Percentiles rank a stretch among this genome's conserved stretches.
Conservation (phyloP, 208 protist species). For the Phytomonas sp. region DNA sequence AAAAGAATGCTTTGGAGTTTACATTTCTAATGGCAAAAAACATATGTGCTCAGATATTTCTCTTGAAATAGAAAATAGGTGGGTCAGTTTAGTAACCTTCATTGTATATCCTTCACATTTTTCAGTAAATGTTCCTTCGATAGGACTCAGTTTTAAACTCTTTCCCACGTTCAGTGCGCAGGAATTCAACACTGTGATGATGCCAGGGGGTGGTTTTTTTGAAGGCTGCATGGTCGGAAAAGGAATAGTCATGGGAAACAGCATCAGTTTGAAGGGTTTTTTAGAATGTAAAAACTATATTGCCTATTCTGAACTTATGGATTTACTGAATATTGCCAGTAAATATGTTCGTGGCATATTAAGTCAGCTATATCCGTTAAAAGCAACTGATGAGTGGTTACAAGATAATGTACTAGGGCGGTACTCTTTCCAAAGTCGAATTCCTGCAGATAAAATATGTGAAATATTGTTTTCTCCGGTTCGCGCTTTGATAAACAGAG, state of each 20-base stretch:
- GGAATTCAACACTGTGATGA: constrained; percentile 39
- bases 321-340: constrained; percentile 34
- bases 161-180: constrained; percentile 27
- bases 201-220: constrained; percentile 34
- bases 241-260: constrained; percentile 14
- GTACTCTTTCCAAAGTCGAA: constrained; percentile 9
- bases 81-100: constrained; percentile 49
- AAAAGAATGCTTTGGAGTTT: constrained; percentile 17
- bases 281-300: constrained; percentile 27
- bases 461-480: constrained; percentile 43
- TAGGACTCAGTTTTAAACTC: constrained; percentile 24
- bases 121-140: constrained; percentile 17
- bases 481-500: constrained; percentile 46
- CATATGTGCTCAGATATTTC: constrained; percentile 18
- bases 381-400: constrained; percentile 28
- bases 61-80: constrained; percentile 22
- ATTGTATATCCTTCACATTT: constrained; percentile 29
- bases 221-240: constrained; percentile 30
- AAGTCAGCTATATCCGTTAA: constrained; percentile 27
- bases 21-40: constrained; percentile 17
- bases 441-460: constrained; percentile 24
- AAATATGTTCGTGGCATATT: constrained; percentile 22
- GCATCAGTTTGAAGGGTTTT: constrained; percentile 29
- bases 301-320: constrained; percentile 12
- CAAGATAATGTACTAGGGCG: constrained; percentile 40